Evolutionary conservation across 2,329 filamentous ascomycete species (phyloP).

Genomic region (Diplodia scrobiculata): DNA sequence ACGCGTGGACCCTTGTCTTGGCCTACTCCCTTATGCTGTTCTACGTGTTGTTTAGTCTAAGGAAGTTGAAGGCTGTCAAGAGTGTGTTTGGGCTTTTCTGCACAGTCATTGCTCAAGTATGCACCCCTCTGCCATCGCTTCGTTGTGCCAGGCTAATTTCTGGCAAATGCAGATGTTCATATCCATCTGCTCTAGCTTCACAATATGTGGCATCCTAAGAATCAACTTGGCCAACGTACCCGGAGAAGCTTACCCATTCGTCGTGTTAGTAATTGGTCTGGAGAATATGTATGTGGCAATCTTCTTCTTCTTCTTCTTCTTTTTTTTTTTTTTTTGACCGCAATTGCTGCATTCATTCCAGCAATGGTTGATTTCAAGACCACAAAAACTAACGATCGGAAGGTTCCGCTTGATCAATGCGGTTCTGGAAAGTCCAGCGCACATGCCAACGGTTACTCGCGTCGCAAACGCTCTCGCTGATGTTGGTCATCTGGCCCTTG

Average conservation of each 20-base stretch:
- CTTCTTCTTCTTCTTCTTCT: no score
- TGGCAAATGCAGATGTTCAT: conserved; percentile 57
- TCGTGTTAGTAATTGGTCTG: conserved; percentile 74
- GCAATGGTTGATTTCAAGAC: neutral
- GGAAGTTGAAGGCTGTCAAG: conserved; percentile 72
- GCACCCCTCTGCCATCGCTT: conserved; percentile 16
- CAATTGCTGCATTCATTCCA: neutral
- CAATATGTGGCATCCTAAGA: conserved; percentile 73
- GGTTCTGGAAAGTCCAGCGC: conserved; percentile 69
- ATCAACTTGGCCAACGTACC: conserved; percentile 76
- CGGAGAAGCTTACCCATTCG: conserved; percentile 71
- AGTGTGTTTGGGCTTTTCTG: conserved; percentile 72
- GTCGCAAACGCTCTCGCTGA: conserved; percentile 74
- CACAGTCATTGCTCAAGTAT: conserved; percentile 66
- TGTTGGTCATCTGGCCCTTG: conserved; percentile 69
- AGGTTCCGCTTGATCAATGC: conserved; percentile 74
- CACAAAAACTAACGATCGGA: conserved; percentile 4
- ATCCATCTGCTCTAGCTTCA: conserved; percentile 77
- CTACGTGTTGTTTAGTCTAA: conserved; percentile 69
- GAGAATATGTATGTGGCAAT: conserved; percentile 63
- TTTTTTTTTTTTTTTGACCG: neutral
- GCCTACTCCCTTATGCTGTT: conserved; percentile 65
- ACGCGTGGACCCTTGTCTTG: conserved; percentile 64
- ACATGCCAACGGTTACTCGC: conserved; percentile 67
- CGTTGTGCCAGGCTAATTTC: conserved; percentile 1